Conservation (phyloP, 2,329 filamentous ascomycete genomes). For the Pseudocercospora cruenta region DNA sequence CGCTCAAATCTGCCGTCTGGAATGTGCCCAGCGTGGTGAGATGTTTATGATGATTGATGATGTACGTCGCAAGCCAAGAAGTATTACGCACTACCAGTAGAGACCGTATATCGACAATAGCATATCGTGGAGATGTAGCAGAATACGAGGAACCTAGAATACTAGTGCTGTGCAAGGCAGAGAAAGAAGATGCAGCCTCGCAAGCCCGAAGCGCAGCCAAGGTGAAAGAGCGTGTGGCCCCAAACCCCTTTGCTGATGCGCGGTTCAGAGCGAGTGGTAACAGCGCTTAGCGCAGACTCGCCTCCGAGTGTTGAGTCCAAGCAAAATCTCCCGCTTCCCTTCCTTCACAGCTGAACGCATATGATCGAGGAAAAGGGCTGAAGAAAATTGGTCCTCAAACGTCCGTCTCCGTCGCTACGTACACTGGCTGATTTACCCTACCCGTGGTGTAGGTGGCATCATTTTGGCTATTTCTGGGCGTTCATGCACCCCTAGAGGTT, state of each 20-base stretch:
- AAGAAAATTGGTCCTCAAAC: not conserved
- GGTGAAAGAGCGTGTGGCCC: slow-evolving; percentile 7
- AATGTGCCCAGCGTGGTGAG: slow-evolving; percentile 1
- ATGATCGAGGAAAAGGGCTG: not conserved
- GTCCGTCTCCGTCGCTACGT: not conserved
- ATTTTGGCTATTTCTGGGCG: slow-evolving; percentile 3
- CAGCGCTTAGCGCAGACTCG: slow-evolving; percentile 17
- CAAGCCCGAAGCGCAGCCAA: not conserved
- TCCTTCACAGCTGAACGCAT: not conserved
- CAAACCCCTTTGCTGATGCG: slow-evolving; percentile 22
- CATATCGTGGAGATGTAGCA: slow-evolving; percentile 8
- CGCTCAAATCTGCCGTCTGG: not conserved
- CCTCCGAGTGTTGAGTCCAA: slow-evolving; percentile 13
- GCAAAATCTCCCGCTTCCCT: slow-evolving; percentile 11
- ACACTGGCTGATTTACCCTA: not conserved
- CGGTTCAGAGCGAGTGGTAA: slow-evolving; percentile 12
- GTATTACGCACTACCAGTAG: slow-evolving; percentile 11
- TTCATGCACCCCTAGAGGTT: slow-evolving; percentile 13
- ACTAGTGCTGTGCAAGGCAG: slow-evolving; percentile 4
- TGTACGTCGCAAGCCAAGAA: not conserved
- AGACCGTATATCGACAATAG: slow-evolving; percentile 8
- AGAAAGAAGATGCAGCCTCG: slow-evolving; percentile 2
- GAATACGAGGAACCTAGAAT: slow-evolving; percentile 15
- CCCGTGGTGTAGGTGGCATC: slow-evolving; percentile 5
- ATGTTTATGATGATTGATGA: not conserved